Evolutionary conservation across 768 basidiomycete genomes (phyloP), one percentile per base, ranked within the genome.

Genomic region (Agaricus subrufescens): DNA sequence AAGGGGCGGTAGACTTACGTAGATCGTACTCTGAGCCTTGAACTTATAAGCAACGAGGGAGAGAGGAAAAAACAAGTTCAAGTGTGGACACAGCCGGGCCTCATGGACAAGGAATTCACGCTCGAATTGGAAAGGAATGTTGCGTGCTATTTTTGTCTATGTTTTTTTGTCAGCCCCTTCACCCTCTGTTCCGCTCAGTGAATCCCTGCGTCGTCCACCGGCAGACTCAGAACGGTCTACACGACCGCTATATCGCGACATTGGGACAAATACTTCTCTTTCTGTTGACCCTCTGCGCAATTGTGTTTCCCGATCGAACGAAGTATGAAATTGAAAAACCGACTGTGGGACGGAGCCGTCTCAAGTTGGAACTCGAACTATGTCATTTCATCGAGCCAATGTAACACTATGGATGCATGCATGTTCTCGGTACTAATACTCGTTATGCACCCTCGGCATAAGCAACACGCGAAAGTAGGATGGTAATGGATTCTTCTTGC

Each of bases 51-150:
- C 2, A 30, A 43, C 37, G 49, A 50, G 38, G 38, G 43, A 38
- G 49, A 38, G 49, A 34, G 29, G 34, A 47, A 34, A 49, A 56
- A 50, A 56, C 54, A 49, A 56, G 54, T 43, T 56, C 39, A 56
- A 49, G 54, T 39, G 43, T 40, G 34, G 27, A 26, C 40, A 45
- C 48, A n/a, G 42, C 55, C 48, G 43, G 19, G 34, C 55, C 55
- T 56, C 55, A 56, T 56, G 55, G 48, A 25, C 55, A 56, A 50
- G 43, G 55, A 56, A 50, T 56, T 56, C 55, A 56, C 44, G 4
- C 54, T 47, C 31, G 19, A 56, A 56, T 42, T 48, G 47, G 55
- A 56, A 48, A 49, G 15, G 50, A 47, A 50, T 56, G 55, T 38
- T 50, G 23, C 8, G 23, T 38, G 8, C 55, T 56, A 56, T 50